Evolutionary conservation across 805 yeast species (phyloP), one percentile per base, ranked within the genome.

Genomic region (Wickerhamomyces xylosicus): DNA sequence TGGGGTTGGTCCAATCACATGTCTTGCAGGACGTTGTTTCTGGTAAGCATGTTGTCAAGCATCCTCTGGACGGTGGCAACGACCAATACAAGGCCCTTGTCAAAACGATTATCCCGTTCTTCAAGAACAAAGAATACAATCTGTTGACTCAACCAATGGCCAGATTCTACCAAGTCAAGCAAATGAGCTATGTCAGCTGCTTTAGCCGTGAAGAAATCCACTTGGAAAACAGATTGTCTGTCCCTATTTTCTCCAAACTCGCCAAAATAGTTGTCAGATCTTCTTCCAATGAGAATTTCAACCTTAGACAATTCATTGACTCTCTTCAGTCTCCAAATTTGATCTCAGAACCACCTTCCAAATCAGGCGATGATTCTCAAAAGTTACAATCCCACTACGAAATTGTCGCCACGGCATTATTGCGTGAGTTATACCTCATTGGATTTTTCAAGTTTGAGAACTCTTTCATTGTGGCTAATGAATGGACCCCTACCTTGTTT

Each of bases 81-180:
- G 63, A 67, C 14, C 70, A 80, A 31, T 85, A 81, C 58, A 72
- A 69, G 37, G 57, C 57, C n/a, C 63, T 85, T 44, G 64, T 79
- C 11, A 62, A 59, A 31, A 58, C 59, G 29, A 66, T 72, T 35
- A 61, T 68, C 14, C 71, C 72, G 19, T 47, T 50, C 15, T 57
- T 75, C 40, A 72, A 81, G 40, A 79, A 80, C 39, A 68, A 71
- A 48, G 77, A 79, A 38, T 64, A 85, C 41, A 79, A 80, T 46
- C 61, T 85, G 37, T 60, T 89, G 18, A 75, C 94, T 14, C 78
- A 75, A 47, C 72, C 79, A 19, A 69, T 87, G 49, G 79, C 85
- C 46, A 77, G 97, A 54, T 90, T 85, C 59, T 86, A 77, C 56
- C 97, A 89, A 55, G 79, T 73, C 42, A 83, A 80, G 53, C 75